Conservation (phyloP, 345 rosid genomes). For the Pelargonium nanum region DNA sequence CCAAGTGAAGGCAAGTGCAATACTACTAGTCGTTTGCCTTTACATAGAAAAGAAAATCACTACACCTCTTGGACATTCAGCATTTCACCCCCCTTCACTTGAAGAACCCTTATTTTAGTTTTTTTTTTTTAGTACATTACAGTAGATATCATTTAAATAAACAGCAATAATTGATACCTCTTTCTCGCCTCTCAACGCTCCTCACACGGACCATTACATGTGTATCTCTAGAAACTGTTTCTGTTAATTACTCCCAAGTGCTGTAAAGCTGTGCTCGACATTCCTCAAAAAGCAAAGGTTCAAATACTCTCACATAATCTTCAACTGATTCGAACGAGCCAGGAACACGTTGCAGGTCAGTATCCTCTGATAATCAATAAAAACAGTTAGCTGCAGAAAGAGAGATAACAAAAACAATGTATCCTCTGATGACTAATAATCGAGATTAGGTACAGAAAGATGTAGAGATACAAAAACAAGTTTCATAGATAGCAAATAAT, state of each 20-base stretch:
- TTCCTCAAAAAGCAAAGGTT: slow-evolving; percentile 97
- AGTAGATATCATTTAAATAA: not conserved
- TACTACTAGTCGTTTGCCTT: too few relatives aligned
- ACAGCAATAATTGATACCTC: slow-evolving; percentile 45
- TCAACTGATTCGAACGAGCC: slow-evolving; percentile 84
- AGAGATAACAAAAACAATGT: slow-evolving; percentile 13
- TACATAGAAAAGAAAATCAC: too few relatives aligned
- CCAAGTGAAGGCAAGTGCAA: too few relatives aligned
- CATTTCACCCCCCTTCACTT: not conserved
- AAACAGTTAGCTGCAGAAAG: slow-evolving; percentile 3
- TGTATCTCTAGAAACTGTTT: slow-evolving; percentile 49
- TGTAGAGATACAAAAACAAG: not conserved
- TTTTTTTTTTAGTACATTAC: not conserved
- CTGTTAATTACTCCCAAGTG: slow-evolving; percentile 85
- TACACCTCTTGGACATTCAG: not conserved
- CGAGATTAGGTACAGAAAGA: not conserved
- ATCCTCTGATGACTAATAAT: slow-evolving; percentile 52
- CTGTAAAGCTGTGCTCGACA: slow-evolving; percentile 96
- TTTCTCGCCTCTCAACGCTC: slow-evolving; percentile 83
- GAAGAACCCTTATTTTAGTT: not conserved
- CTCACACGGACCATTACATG: slow-evolving; percentile 67
- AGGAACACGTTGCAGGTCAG: slow-evolving; percentile 86
- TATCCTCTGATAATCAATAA: slow-evolving; percentile 52
- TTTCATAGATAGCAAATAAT: not conserved
- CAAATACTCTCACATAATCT: slow-evolving; percentile 88